phyloP scores from a whole-genome alignment of 345 rosid genomes.

The Syzygium aqueum region DNA sequence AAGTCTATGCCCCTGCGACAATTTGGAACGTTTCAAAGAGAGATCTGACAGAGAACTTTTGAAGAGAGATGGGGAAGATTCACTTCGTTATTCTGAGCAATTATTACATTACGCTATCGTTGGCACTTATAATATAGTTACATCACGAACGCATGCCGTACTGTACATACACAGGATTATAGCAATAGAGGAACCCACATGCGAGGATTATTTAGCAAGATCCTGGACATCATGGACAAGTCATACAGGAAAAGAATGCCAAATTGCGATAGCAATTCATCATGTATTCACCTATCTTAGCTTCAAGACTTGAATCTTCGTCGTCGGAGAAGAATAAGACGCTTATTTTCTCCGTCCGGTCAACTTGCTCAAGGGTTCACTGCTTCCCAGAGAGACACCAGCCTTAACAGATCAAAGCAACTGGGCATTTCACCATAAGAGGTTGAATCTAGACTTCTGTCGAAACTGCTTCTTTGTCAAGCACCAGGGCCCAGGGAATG shows the following conservation, averaged over 20 bases:
- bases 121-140: background rate
- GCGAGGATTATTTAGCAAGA: background rate
- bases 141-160: background rate
- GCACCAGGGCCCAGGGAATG: constrained; percentile 80
- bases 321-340: background rate
- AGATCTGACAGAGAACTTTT: background rate
- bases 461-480: constrained; percentile 62
- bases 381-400: background rate
- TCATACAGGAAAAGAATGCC: background rate
- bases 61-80: background rate
- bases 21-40: background rate
- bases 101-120: background rate
- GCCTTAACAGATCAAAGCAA: background rate
- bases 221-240: background rate
- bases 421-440: constrained; percentile 32
- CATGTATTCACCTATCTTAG: background rate
- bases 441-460: constrained; percentile 44
- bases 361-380: background rate
- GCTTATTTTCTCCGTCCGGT: background rate
- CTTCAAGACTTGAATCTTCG: background rate
- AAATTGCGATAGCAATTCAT: background rate
- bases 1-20: background rate
- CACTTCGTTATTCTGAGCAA: background rate
- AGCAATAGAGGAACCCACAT: background rate
- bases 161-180: background rate